Conservation (phyloP, 108 stramenopile genomes). For the Phaeodactylum tricornutum region DNA sequence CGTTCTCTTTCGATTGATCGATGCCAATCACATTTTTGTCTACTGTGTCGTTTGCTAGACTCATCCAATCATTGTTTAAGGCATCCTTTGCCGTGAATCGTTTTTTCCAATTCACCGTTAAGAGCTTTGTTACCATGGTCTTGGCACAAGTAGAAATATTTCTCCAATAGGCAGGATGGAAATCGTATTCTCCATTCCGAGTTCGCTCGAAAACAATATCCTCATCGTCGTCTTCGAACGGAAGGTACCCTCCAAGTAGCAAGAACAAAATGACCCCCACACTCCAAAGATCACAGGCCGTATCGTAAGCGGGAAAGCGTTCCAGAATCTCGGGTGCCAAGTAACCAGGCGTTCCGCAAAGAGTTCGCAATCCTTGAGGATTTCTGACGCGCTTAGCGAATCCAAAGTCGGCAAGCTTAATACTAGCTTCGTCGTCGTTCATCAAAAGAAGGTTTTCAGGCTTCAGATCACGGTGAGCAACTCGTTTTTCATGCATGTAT, state of each 20-base stretch:
- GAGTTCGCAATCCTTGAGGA: slow-evolving; percentile 72
- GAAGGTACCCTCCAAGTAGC: slow-evolving; percentile 86
- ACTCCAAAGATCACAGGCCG: slow-evolving; percentile 93
- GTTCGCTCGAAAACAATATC: slow-evolving; percentile 43
- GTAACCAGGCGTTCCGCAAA: slow-evolving; percentile 96
- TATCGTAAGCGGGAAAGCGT: slow-evolving; percentile 80
- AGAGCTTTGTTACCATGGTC: slow-evolving; percentile 30
- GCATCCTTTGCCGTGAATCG: slow-evolving; percentile 27
- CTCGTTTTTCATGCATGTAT: slow-evolving; percentile 73
- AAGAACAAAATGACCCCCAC: slow-evolving; percentile 95
- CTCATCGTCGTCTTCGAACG: slow-evolving; percentile 61
- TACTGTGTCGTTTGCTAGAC: slow-evolving; percentile 5
- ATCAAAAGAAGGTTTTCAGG: slow-evolving; percentile 56
- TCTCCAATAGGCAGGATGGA: slow-evolving; percentile 51
- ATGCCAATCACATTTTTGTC: slow-evolving; percentile 12
- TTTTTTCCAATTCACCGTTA: slow-evolving; percentile 39
- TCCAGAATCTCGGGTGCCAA: slow-evolving; percentile 95
- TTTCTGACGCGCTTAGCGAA: slow-evolving; percentile 67
- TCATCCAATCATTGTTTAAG: slow-evolving; percentile 43
- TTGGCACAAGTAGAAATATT: slow-evolving; percentile 70
- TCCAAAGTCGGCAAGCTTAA: slow-evolving; percentile 98
- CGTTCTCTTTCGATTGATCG: slow-evolving; percentile 14
- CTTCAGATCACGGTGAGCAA: slow-evolving; percentile 64
- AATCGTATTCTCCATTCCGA: slow-evolving; percentile 38
- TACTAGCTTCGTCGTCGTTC: slow-evolving; percentile 6